Evolutionary conservation across 176 grass and related monocot genomes (phyloP).

Genomic region (Aegilops speltoides): DNA sequence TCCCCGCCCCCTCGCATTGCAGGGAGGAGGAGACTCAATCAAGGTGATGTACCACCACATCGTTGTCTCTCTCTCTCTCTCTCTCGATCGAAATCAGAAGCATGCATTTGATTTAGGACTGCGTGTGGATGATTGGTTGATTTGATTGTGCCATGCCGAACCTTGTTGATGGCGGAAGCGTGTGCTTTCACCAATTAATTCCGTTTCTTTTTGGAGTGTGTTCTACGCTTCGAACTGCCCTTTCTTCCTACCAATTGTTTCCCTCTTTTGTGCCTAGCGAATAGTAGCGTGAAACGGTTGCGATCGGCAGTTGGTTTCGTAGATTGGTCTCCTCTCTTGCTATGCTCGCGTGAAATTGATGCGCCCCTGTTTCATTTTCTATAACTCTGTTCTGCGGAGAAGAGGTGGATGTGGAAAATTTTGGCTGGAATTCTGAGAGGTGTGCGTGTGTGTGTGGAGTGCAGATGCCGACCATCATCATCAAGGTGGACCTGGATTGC

Average conservation of each 20-base stretch:
- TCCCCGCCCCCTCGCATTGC: neutral
- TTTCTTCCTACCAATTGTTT: neutral
- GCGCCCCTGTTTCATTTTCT: neutral
- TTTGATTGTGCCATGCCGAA: neutral
- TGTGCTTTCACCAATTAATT: neutral
- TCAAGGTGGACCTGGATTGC: constrained; percentile 82
- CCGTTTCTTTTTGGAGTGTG: constrained; percentile 17
- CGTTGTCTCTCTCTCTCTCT: neutral
- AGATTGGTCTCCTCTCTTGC: neutral
- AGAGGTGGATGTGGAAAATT: neutral
- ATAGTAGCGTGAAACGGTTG: neutral
- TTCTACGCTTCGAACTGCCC: constrained; percentile 20
- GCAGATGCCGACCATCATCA: constrained; percentile 67
- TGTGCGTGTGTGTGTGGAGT: neutral
- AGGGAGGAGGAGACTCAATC: neutral
- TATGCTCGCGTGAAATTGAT: neutral
- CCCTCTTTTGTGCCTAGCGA: neutral
- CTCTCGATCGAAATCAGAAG: neutral
- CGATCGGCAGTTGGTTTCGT: neutral
- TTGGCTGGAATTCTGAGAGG: neutral
- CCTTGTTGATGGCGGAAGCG: neutral
- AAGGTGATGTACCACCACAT: neutral
- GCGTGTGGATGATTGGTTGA: neutral
- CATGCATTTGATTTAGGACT: neutral
- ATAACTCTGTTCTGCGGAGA: neutral